Percentiles rank a stretch among this genome's conserved stretches.
Evolutionary conservation across 106 monocot genomes (phyloP).

Genomic region (Dendrobium officinale): DNA sequence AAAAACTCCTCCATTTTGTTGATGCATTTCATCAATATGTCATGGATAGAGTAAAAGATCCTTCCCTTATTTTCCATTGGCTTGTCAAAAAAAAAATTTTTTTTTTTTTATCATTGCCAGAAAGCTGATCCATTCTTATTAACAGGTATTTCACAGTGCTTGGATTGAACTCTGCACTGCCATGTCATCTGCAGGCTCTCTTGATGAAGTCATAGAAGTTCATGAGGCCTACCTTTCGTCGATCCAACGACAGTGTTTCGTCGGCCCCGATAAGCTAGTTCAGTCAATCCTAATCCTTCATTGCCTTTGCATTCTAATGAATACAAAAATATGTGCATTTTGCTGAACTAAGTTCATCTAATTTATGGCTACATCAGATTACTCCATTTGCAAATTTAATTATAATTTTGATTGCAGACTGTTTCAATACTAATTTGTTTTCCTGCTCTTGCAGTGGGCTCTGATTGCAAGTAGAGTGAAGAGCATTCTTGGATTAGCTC

Average conservation of each 20-base stretch:
- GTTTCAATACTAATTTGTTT: too few species aligned
- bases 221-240: conserved; percentile 85
- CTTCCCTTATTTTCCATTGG: not conserved
- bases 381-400: too few species aligned
- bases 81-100: not conserved
- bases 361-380: too few species aligned
- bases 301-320: too few species aligned
- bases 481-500: conserved; percentile 73
- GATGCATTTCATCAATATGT: conserved; percentile 99
- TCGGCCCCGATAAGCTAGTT: conserved; percentile 90
- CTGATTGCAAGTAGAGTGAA: conserved; percentile 84
- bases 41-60: conserved; percentile 71
- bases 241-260: conserved; percentile 94
- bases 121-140: not conserved
- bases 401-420: too few species aligned
- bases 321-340: too few species aligned
- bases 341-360: too few species aligned
- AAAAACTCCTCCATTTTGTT: conserved; percentile 94
- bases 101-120: not conserved
- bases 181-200: conserved; percentile 72
- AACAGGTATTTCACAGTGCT: conserved; percentile 86
- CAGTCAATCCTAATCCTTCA: not conserved
- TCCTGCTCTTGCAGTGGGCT: conserved; percentile 56
- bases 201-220: conserved; percentile 93
- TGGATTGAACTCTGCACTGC: conserved; percentile 86